These are phyloP conservation scores for Hemerocallis citrina DNA, from an alignment of 106 monocot species.

Conservation along the genomic window DNA sequence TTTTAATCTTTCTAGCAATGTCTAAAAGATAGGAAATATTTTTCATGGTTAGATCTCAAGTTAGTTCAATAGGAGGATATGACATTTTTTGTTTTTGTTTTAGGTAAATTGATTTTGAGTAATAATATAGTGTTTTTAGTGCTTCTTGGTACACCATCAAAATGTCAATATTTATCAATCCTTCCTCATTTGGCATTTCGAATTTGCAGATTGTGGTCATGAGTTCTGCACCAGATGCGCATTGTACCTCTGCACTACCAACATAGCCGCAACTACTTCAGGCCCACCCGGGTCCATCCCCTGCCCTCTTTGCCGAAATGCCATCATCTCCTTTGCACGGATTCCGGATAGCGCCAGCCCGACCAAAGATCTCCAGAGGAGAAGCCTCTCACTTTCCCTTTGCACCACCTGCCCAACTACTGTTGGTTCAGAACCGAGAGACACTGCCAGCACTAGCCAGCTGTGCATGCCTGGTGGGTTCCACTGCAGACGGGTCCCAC, in stretches of 20 bases:
- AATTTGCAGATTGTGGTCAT: slow-evolving; percentile 70
- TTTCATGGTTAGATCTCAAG: too few species aligned
- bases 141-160: neutral
- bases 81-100: too few species aligned
- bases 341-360: slow-evolving; percentile 32
- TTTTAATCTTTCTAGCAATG: too few species aligned
- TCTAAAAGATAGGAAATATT: too few species aligned
- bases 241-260: slow-evolving; percentile 76
- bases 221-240: slow-evolving; percentile 95
- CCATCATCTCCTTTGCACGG: slow-evolving; percentile 59
- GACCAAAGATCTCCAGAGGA: slow-evolving; percentile 33
- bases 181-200: neutral
- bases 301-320: slow-evolving; percentile 79
- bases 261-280: slow-evolving; percentile 16
- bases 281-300: slow-evolving; percentile 77
- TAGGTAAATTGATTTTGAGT: too few species aligned
- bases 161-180: neutral
- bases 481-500: slow-evolving; percentile 23
- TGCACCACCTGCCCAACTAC: slow-evolving; percentile 23
- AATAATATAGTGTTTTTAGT: too few species aligned
- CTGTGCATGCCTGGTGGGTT: slow-evolving; percentile 23
- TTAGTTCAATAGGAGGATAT: too few species aligned
- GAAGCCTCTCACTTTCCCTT: slow-evolving; percentile 40
- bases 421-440: slow-evolving; percentile 8
- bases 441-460: neutral